Evolutionary conservation across 1,284 basidiomycete genomes (phyloP), one percentile per base, ranked within the genome.

Genomic region (Apiotrichum montevideense): DNA sequence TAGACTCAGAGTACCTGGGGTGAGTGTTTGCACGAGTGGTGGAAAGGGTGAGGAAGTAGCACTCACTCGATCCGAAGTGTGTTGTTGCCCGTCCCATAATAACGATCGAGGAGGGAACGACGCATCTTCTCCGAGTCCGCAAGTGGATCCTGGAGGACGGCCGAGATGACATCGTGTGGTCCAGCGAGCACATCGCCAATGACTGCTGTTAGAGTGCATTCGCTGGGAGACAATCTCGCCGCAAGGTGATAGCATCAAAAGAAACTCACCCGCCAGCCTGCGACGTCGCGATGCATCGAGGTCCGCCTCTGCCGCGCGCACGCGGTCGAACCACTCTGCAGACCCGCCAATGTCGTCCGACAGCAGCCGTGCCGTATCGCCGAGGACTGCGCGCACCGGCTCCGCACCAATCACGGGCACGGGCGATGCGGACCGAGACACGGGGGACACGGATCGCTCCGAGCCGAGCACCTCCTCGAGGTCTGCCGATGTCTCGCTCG

Each of bases 1-100:
- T 41, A 4, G 37, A 13, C 21, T 52, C 39, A 6, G 35, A 54
- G 34, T 47, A 52, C 6, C 52, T 58, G 37, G 0, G 4, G 77
- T 62, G 35, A 83, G 80, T 21, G 77, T 76, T 48, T 79, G 70
- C 15, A 86, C 66, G 3, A 76, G 73, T 72, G 46, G 37, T 8
- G 13, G 7, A 3, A 9, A 41, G 21, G 21, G 21, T 21, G 21
- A 21, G 21, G 21, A 21, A 21, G 21, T 21, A 39, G 37, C 1
- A 21, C 44, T 39, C 32, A 64, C 59, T 55, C 41, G 34, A 64
- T 63, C 35, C 58, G 52, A 7, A 61, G 58, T 10, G 60, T 56
- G 3, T 50, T 57, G 11, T 49, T 59, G 2, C 52, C 47, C 0
- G 59, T 61, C 29, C 63, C 65, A n/a, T 44, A 50, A 51, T 64